Evolutionary conservation across 257 asterid species (phyloP), one percentile per base, ranked within the genome.

Genomic region (Coffea canephora): DNA sequence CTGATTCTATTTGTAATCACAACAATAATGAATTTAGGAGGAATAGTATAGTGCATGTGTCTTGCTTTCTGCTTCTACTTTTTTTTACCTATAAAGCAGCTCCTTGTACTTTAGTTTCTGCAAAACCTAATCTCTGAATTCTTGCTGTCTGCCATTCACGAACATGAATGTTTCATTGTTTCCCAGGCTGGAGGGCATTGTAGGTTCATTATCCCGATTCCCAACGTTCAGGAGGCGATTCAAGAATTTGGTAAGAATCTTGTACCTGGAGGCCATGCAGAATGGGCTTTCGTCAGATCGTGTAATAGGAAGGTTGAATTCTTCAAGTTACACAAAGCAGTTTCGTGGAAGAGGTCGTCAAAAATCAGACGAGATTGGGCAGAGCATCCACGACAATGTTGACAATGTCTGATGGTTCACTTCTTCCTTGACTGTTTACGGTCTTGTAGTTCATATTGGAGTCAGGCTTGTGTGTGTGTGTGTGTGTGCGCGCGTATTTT

Each of bases 221-320:
- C 98, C 97, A 0, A 89, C 98, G 19, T 94, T 91, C 89, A 88
- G 97, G 64, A 84, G 98, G 59, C 91, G 93, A 7, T 91, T 94
- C 83, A 85, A 79, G 85, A 92, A 88, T 73, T 74, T 94, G 77
- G 91, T 90, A 82, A 91, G 89, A 85, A 81, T 82, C 45, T 80
- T 92, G 82, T 92, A 91, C 23, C 61, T 88, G 36, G 97, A 91
- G 83, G 96, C 92, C 6, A 66, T 90, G 50, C 83, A 86, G 82
- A 80, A 73, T 0, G 92, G 93, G 34, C 79, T 87, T 39, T 62
- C 85, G 34, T 76, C 57, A 1, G 79, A 78, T 21, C 69, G 61
- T 39, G 85, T 65, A 61, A 74, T 70, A 3, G 83, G 71, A 16
- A 69, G 70, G 59, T 72, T 71, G 19, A 76, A 27, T 54, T 13